Conservation (phyloP, 345 rosid species). For the Lepidium sativum region DNA sequence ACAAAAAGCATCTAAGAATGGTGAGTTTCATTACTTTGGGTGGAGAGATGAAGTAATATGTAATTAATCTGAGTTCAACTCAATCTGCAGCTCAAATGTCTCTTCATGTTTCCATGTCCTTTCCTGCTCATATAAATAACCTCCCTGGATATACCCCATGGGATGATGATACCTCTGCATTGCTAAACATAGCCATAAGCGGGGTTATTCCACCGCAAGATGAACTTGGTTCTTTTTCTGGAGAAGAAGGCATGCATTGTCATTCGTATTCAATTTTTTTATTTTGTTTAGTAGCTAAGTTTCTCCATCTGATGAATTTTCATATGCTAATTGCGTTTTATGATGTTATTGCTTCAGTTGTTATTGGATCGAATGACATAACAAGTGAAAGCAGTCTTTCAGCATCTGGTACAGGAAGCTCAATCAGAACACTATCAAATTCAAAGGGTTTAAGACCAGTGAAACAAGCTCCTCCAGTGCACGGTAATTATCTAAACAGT, state of each 20-base stretch:
- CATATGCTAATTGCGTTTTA: background rate
- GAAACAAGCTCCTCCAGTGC: slow-evolving; percentile 17
- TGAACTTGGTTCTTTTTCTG: slow-evolving; percentile 10
- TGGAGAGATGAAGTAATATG: background rate
- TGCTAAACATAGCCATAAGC: slow-evolving; percentile 26
- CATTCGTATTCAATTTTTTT: background rate
- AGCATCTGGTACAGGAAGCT: slow-evolving; percentile 31
- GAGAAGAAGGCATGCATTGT: slow-evolving; percentile 20
- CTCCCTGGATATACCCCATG: slow-evolving; percentile 36
- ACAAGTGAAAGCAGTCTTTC: slow-evolving; percentile 44
- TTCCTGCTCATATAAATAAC: slow-evolving; percentile 32
- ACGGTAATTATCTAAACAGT: slow-evolving; percentile 13
- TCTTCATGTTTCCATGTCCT: slow-evolving; percentile 39
- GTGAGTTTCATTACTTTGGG: slow-evolving; percentile 28
- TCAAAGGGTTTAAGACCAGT: background rate
- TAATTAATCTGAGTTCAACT: background rate
- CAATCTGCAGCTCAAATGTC: slow-evolving; percentile 39
- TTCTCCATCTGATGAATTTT: background rate
- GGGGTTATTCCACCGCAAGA: slow-evolving; percentile 19
- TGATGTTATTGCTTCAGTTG: slow-evolving; percentile 18
- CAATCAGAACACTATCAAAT: slow-evolving; percentile 21
- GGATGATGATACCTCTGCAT: slow-evolving; percentile 48
- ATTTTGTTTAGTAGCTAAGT: background rate
- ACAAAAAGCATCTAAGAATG: slow-evolving; percentile 74
- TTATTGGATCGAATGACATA: slow-evolving; percentile 22